Evolutionary conservation across 371 early-diverging fungal species (phyloP), one percentile per base, ranked within the genome.

Genomic region (Caulochytrium protostelioides): DNA sequence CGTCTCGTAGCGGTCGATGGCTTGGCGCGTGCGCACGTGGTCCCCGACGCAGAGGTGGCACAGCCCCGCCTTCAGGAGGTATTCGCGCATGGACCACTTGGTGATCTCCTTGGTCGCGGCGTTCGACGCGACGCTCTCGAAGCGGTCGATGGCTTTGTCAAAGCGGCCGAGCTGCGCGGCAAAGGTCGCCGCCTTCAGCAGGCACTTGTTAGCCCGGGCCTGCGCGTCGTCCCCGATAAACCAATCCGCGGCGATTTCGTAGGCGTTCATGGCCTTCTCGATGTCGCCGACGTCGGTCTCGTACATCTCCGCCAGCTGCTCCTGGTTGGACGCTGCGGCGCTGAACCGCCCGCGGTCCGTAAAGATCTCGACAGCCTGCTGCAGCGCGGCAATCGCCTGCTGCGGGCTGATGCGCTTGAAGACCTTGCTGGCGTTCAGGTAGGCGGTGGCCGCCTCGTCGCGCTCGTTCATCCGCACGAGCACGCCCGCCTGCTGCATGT

Each of bases 11-110:
- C 74, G 67, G 23, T 70, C 70, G 14, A 91, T 41, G 12, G 79
- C 68, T 37, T 69, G 64, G 23, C 62, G 64, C 1, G 78, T 58
- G 14, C 77, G 68, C 14, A 86, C 67, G 5, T 46, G 46, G 52
- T 91, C 87, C 67, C 79, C 32, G 28, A 22, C 32, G 22, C 57
- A 56, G 28, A 91, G 50, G 31, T 76, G 70, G 47, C 92, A 91
- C 35, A 94, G 47, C 6, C 82, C 86, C 6, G 90, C 84, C 52
- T 94, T 90, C 42, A 91, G 59, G 34, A 90, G 76, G 55, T 87
- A 90, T 23, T 89, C 90, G 44, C 84, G 82, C 27, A 85, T 58
- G 6, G 83, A 82, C 81, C 84, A 94, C 53, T 84, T 82, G 20
- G 85, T 79, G 21, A 94, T 59, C 43, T 76, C 74, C 50, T 85